Percentiles rank a stretch among this genome's conserved stretches.
Conservation (phyloP, 495 filamentous ascomycete genomes). For the Cercophora samala region DNA sequence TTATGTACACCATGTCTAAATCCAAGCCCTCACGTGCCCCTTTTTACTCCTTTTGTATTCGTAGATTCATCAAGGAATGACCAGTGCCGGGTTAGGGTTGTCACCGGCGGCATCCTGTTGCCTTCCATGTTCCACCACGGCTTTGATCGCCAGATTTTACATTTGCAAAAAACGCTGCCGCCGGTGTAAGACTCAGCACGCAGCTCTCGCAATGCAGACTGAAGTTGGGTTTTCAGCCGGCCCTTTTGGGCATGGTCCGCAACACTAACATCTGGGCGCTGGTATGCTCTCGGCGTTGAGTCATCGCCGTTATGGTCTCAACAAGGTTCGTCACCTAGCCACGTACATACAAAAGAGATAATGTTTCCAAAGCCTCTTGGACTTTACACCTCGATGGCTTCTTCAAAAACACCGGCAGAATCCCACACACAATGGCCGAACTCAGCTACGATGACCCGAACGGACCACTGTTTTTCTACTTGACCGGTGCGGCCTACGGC, state of each 20-base stretch:
- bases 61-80: too few species aligned
- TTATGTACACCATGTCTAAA: too few species aligned
- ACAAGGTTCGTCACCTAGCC: neutral
- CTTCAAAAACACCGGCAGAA: neutral
- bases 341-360: neutral
- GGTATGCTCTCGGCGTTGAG: neutral
- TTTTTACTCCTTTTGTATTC: too few species aligned
- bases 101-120: neutral
- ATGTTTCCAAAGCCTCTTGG: neutral
- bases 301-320: neutral
- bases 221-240: neutral
- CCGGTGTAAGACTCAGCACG: neutral
- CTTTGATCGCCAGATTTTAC: neutral
- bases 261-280: neutral
- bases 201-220: neutral
- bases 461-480: constrained; percentile 31
- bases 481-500: constrained; percentile 26
- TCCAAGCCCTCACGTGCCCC: too few species aligned
- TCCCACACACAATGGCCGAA: neutral
- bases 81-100: neutral
- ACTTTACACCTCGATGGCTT: neutral
- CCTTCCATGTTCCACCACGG: neutral
- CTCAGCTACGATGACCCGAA: neutral
- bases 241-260: neutral
- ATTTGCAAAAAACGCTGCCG: neutral